Conservation (phyloP, 768 basidiomycete species). For the Hypsizygus marmoreus region DNA sequence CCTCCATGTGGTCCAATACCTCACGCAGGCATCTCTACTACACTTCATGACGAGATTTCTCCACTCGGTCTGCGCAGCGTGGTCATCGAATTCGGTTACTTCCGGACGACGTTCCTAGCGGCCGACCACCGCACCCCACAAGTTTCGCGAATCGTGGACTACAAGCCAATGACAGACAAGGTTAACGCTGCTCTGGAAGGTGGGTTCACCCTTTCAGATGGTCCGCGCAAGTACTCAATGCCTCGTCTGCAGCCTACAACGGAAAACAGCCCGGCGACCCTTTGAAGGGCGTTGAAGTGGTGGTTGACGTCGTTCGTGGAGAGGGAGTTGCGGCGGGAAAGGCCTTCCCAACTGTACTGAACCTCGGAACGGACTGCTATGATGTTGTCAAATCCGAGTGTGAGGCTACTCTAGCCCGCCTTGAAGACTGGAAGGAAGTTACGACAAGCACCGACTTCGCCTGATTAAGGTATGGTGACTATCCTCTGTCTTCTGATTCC, state of each 20-base stretch:
- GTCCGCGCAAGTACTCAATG: neutral
- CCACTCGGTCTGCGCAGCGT: slow-evolving; percentile 39
- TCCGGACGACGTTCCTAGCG: slow-evolving; percentile 36
- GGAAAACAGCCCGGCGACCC: slow-evolving; percentile 41
- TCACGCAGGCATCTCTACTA: slow-evolving; percentile 29
- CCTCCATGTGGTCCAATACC: neutral
- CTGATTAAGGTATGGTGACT: too few species aligned
- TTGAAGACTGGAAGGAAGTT: too few species aligned
- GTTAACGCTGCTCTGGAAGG: slow-evolving; percentile 28
- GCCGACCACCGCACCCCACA: slow-evolving; percentile 28
- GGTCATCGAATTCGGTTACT: slow-evolving; percentile 42
- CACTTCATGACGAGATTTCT: slow-evolving; percentile 37
- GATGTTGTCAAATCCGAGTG: slow-evolving; percentile 19
- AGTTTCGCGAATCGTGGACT: slow-evolving; percentile 34
- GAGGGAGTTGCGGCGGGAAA: slow-evolving; percentile 34
- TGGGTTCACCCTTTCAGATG: slow-evolving; percentile 4
- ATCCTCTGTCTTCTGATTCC: too few species aligned
- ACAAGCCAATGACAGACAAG: slow-evolving; percentile 23
- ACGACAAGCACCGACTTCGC: too few species aligned
- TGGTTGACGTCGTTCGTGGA: slow-evolving; percentile 33
- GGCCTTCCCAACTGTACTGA: slow-evolving; percentile 26
- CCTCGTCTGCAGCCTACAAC: slow-evolving; percentile 25
- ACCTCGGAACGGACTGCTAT: slow-evolving; percentile 33
- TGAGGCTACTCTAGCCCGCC: slow-evolving; percentile 11
- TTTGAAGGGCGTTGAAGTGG: slow-evolving; percentile 32